A percentile compares a stretch with the other conserved stretches of the same genome.
Evolutionary conservation across 441 rosid species (phyloP).

Genomic region (Dalechampia spathulata): DNA sequence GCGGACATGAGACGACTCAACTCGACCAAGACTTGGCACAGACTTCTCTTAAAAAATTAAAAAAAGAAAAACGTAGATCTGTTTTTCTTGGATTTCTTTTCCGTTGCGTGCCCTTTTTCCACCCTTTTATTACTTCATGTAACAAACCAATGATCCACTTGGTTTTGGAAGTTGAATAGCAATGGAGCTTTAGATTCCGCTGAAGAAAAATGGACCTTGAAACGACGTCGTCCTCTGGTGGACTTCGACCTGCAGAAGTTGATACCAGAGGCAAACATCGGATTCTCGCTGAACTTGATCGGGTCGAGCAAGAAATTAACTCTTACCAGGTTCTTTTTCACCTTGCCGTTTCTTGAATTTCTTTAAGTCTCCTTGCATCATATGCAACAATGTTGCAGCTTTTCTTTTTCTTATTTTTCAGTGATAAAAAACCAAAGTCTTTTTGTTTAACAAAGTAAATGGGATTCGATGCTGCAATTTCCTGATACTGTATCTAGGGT

Average conservation of each 20-base stretch:
- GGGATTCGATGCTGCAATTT: no score
- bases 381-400: conserved; percentile 2
- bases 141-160: no score
- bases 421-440: no score
- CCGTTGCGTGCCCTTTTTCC: no score
- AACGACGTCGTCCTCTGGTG: conserved; percentile 25
- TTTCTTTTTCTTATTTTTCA: background rate
- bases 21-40: no score
- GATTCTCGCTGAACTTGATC: conserved; percentile 79
- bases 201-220: conserved; percentile 27
- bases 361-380: background rate
- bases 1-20: no score
- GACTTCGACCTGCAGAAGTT: conserved; percentile 5
- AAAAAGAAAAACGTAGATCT: no score
- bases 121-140: no score
- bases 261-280: conserved; percentile 82
- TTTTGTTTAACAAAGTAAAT: no score
- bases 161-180: background rate
- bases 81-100: no score
- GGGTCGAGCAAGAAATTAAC: conserved; percentile 80
- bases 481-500: no score
- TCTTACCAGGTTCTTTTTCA: conserved; percentile 54
- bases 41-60: no score
- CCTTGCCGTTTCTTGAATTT: background rate
- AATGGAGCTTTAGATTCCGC: conserved; percentile 23